phyloP scores from a whole-genome alignment of 305 asterid genomes.

The Rubia balearica region DNA sequence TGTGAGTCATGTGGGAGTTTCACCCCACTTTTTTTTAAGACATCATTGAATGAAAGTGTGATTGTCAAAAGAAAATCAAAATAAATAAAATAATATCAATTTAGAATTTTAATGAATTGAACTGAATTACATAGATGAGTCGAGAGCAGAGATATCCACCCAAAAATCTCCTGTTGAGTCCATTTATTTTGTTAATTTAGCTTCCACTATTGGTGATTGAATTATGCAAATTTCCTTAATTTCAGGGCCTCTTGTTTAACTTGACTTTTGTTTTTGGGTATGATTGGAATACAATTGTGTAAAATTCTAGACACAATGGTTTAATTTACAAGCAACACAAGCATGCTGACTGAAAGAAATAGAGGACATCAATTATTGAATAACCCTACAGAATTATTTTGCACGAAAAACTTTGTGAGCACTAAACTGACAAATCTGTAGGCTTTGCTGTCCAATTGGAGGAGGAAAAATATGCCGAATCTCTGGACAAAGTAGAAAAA shows the following conservation, averaged over 20 bases:
- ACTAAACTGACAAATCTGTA: not conserved
- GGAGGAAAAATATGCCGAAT: not conserved
- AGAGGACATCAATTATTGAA: not conserved
- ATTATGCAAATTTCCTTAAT: not conserved
- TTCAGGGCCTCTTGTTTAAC: slow-evolving; percentile 9
- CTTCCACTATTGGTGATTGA: not conserved
- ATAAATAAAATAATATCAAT: no score
- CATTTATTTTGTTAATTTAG: not conserved
- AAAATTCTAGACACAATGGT: not conserved
- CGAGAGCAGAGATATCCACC: no score
- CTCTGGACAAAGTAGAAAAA: not conserved
- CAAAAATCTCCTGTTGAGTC: not conserved
- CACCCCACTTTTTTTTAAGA: no score
- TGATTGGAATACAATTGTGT: not conserved
- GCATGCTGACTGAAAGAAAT: slow-evolving; percentile 4
- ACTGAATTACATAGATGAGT: no score
- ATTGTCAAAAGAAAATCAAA: no score
- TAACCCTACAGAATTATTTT: slow-evolving; percentile 5
- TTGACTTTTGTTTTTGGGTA: not conserved
- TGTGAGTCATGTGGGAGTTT: no score
- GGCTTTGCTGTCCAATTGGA: slow-evolving; percentile 2
- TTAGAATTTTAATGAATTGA: no score
- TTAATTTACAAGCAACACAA: not conserved
- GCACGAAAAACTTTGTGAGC: slow-evolving; percentile 7
- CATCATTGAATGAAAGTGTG: no score